These are phyloP conservation scores for Paraphaeosphaeria minitans DNA, from an alignment of 2,329 filamentous ascomycete genomes.

Conservation along the genomic window DNA sequence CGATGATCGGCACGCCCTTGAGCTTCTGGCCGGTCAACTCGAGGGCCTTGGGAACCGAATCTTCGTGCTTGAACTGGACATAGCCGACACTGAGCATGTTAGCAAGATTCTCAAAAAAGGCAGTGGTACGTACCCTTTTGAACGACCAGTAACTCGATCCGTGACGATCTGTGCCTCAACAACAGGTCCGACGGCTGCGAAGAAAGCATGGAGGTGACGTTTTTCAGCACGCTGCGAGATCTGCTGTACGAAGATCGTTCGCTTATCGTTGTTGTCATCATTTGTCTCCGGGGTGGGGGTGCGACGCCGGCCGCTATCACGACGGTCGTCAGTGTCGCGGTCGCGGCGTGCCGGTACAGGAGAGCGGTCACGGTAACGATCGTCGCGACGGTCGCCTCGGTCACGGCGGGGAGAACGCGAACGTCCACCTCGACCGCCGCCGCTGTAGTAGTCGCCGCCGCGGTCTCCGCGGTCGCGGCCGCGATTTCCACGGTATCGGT, in stretches of 20 bases:
- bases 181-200: constrained; percentile 91
- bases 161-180: constrained; percentile 99
- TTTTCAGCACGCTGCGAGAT: constrained; percentile 91
- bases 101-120: constrained; percentile 33
- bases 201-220: constrained; percentile 91
- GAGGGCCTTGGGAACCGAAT: constrained; percentile 89
- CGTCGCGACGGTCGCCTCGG: constrained; percentile 47
- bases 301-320: constrained; percentile 42
- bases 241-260: constrained; percentile 98
- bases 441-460: constrained; percentile 49
- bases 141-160: constrained; percentile 93
- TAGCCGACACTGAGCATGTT: constrained; percentile 81
- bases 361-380: constrained; percentile 61
- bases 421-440: constrained; percentile 41
- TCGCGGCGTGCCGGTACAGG: constrained; percentile 52
- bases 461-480: constrained; percentile 28
- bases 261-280: constrained; percentile 94
- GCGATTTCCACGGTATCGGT: constrained; percentile 36
- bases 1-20: constrained; percentile 97
- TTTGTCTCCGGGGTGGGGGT: constrained; percentile 74
- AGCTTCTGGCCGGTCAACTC: constrained; percentile 99
- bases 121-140: constrained; percentile 77
- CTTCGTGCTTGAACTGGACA: constrained; percentile 97
- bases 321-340: constrained; percentile 52
- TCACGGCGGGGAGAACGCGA: constrained; percentile 49